Evolutionary conservation across 1,284 basidiomycete genomes (phyloP).

Genomic region (Trametes versicolor): DNA sequence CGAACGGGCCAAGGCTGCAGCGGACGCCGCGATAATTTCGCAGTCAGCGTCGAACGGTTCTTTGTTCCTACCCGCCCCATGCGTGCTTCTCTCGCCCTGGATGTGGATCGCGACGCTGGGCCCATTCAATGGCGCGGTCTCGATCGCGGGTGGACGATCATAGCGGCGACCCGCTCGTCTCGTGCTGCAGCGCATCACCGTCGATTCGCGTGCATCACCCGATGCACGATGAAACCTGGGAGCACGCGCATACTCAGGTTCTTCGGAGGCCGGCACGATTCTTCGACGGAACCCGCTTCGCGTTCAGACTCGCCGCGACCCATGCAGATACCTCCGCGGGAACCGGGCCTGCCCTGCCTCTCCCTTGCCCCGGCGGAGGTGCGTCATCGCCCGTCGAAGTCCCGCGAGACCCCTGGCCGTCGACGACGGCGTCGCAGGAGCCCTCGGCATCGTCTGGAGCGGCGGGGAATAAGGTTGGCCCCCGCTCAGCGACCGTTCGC

Average conservation of each 20-base stretch:
- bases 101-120: not conserved
- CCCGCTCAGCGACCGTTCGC: conserved; percentile 3
- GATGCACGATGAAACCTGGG: not conserved
- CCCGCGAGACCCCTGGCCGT: not conserved
- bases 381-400: not conserved
- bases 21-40: not conserved
- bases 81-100: conserved; percentile 1
- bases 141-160: conserved; percentile 13
- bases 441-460: not conserved
- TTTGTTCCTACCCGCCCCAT: not conserved
- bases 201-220: not conserved
- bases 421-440: not conserved
- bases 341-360: conserved; percentile 6
- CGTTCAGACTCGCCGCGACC: not conserved
- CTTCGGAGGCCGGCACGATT: conserved; percentile 10
- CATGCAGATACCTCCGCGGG: conserved; percentile 7
- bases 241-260: not conserved
- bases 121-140: not conserved
- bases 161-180: not conserved
- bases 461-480: not conserved
- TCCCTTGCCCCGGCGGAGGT: not conserved
- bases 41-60: not conserved
- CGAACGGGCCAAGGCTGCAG: too few relatives aligned
- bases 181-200: not conserved
- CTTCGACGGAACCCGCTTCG: not conserved